phyloP scores from a whole-genome alignment of 2,329 filamentous ascomycete genomes.

The Aureobasidium sp. region DNA sequence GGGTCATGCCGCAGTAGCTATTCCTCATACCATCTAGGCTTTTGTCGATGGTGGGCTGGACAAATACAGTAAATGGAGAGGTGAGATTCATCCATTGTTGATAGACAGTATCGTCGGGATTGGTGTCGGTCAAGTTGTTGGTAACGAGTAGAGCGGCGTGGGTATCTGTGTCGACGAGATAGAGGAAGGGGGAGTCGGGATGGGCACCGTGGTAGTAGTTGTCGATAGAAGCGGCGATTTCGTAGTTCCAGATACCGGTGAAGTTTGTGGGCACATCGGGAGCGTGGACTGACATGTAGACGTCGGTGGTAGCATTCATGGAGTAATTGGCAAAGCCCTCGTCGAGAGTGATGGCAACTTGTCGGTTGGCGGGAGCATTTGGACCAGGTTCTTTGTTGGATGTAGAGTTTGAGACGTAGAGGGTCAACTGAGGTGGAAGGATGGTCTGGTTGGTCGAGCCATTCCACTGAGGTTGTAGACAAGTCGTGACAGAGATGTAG shows the following conservation, averaged over 20 bases:
- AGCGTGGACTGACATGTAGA: constrained; percentile 71
- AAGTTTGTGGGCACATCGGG: constrained; percentile 54
- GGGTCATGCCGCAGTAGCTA: constrained; percentile 74
- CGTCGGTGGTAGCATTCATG: constrained; percentile 52
- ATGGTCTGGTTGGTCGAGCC: constrained; percentile 36
- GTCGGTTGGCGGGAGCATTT: constrained; percentile 26
- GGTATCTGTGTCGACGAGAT: constrained; percentile 79
- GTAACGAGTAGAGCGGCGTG: constrained; percentile 72
- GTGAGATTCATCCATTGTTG: constrained; percentile 49
- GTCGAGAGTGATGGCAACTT: constrained; percentile 45
- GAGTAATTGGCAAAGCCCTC: constrained; percentile 63
- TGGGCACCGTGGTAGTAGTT: constrained; percentile 62
- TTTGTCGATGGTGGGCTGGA: constrained; percentile 50
- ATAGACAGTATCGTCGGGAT: constrained; percentile 40
- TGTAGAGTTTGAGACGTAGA: constrained; percentile 65
- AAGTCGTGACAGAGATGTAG: constrained; percentile 82
- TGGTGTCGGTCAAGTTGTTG: constrained; percentile 54
- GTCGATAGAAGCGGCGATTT: constrained; percentile 77
- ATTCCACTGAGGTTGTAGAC: constrained; percentile 60
- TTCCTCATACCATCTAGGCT: constrained; percentile 62
- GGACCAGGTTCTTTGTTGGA: constrained; percentile 60
- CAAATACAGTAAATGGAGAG: constrained; percentile 65
- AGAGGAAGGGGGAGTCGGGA: constrained; percentile 49
- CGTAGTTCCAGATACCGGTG: constrained; percentile 64
- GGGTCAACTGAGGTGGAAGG: constrained; percentile 56